Conservation (phyloP, 2,329 filamentous ascomycete genomes). For the Neopestalotiopsis clavispora region DNA sequence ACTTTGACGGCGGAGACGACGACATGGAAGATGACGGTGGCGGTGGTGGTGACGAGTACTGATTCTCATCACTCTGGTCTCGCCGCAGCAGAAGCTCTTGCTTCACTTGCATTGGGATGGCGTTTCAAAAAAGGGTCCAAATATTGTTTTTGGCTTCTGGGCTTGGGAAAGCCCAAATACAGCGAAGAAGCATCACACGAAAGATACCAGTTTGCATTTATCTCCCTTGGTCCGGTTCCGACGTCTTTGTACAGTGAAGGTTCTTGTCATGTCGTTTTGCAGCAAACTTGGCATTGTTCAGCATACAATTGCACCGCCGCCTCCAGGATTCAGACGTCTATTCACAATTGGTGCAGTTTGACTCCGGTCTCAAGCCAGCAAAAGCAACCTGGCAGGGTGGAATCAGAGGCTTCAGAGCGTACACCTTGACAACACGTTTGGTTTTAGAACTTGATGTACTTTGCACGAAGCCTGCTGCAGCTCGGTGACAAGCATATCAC, state of each 20-base stretch:
- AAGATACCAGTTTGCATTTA: constrained; percentile 8
- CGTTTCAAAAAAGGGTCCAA: constrained; percentile 11
- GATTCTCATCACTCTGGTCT: background rate
- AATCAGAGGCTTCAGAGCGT: background rate
- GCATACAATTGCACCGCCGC: background rate
- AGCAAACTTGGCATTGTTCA: background rate
- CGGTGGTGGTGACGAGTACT: constrained; percentile 36
- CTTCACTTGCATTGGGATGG: constrained; percentile 17
- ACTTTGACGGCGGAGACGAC: constrained; percentile 63
- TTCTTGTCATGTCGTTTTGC: background rate
- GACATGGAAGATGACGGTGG: constrained; percentile 59
- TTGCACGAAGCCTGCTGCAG: background rate
- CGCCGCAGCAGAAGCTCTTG: background rate
- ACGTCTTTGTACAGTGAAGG: background rate
- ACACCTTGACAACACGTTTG: background rate
- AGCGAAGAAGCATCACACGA: constrained; percentile 8
- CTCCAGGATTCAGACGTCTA: background rate
- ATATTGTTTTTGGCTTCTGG: background rate
- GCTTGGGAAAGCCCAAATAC: background rate
- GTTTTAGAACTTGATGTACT: background rate
- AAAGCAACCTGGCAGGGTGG: background rate
- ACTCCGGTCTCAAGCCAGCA: background rate
- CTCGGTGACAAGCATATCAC: background rate
- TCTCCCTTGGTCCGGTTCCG: background rate
- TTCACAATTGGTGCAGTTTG: background rate